Evolutionary conservation across 2,329 filamentous ascomycete species (phyloP).

Genomic region (Samsoniella hepiali): DNA sequence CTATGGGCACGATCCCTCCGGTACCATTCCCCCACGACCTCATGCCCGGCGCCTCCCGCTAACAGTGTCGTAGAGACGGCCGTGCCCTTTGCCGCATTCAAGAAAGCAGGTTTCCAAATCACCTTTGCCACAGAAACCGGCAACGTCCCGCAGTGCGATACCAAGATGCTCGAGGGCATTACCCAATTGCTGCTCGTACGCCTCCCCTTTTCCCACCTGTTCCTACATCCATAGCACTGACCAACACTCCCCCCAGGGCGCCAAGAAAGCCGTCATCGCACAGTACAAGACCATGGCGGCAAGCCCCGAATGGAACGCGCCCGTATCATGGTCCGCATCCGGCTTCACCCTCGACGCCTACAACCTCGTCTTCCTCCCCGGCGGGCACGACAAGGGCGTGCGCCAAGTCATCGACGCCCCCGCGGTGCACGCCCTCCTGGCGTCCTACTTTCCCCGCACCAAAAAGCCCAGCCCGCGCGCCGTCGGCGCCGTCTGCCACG

Average conservation of each 20-base stretch:
- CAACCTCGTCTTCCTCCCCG: slow-evolving; percentile 49
- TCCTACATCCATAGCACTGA: neutral
- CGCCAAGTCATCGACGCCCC: slow-evolving; percentile 49
- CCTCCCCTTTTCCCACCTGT: neutral
- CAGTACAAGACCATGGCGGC: slow-evolving; percentile 42
- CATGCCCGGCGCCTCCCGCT: neutral
- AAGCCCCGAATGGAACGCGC: slow-evolving; percentile 40
- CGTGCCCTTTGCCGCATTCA: slow-evolving; percentile 47
- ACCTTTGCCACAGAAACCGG: slow-evolving; percentile 50
- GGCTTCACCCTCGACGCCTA: slow-evolving; percentile 44
- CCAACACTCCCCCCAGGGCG: slow-evolving; percentile 35
- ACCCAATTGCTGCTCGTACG: slow-evolving; percentile 48
- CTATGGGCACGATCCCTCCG: slow-evolving; percentile 54
- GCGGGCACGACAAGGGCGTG: slow-evolving; percentile 52
- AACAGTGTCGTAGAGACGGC: slow-evolving; percentile 41
- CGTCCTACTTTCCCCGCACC: slow-evolving; percentile 46
- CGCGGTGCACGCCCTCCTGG: slow-evolving; percentile 42
- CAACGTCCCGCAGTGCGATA: slow-evolving; percentile 44
- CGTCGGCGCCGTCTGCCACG: slow-evolving; percentile 50
- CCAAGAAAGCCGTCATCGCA: slow-evolving; percentile 38
- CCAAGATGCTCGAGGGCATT: slow-evolving; percentile 46
- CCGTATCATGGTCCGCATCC: slow-evolving; percentile 43
- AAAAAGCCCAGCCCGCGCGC: slow-evolving; percentile 37
- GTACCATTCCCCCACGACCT: slow-evolving; percentile 29
- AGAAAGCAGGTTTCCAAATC: slow-evolving; percentile 45